These are phyloP conservation scores for Ascocoryne sarcoides DNA, from an alignment of 2,329 filamentous ascomycete species.

Conservation along the genomic window DNA sequence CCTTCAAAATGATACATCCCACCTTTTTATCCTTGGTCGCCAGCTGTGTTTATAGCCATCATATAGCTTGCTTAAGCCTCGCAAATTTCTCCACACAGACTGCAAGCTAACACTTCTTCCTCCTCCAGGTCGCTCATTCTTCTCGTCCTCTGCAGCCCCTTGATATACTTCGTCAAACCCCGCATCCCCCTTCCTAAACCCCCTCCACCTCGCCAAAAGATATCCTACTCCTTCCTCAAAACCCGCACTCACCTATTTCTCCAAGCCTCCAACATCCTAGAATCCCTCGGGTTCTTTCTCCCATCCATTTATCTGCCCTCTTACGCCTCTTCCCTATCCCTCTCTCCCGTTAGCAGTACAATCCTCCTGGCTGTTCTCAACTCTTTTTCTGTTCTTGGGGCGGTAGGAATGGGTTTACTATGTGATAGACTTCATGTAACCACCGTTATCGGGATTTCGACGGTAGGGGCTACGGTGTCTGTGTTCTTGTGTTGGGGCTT, in stretches of 20 bases:
- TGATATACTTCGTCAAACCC: conserved; percentile 49
- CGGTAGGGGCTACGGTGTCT: conserved; percentile 38
- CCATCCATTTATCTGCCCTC: conserved; percentile 44
- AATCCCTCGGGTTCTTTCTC: conserved; percentile 46
- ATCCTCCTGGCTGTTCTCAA: conserved; percentile 43
- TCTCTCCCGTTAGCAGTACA: conserved; percentile 34
- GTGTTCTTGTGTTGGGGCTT: conserved; percentile 49
- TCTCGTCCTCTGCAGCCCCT: conserved; percentile 31
- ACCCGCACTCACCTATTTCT: conserved; percentile 41
- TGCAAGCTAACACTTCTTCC: too few relatives aligned
- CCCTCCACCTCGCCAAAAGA: background rate
- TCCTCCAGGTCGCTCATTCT: conserved; percentile 16
- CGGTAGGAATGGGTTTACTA: conserved; percentile 28
- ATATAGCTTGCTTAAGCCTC: too few relatives aligned
- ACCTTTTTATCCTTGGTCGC: too few relatives aligned
- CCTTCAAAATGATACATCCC: too few relatives aligned
- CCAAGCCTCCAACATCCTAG: conserved; percentile 41
- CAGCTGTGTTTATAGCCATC: too few relatives aligned
- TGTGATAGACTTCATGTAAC: conserved; percentile 37
- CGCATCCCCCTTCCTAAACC: conserved; percentile 27
- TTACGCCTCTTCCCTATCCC: conserved; percentile 35
- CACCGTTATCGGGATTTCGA: conserved; percentile 41
- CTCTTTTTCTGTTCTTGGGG: conserved; percentile 37
- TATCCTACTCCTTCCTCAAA: conserved; percentile 31
- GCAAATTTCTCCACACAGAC: too few relatives aligned